These are phyloP conservation scores for Quercus aquifolioides DNA, from an alignment of 306 rosid species.

Conservation along the genomic window DNA sequence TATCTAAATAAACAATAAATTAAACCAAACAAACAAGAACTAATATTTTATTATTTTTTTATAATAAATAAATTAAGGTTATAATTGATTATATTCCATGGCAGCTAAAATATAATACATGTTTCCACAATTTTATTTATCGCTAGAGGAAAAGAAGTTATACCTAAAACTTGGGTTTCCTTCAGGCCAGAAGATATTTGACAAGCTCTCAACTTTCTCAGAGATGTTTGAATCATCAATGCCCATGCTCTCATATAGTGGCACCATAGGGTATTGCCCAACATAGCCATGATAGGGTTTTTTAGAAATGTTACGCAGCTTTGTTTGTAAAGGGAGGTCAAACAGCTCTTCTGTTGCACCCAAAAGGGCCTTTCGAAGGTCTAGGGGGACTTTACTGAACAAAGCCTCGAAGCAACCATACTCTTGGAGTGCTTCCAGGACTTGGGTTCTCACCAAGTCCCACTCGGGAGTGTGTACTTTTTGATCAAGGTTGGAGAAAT, in stretches of 20 bases:
- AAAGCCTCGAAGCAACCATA: constrained; percentile 72
- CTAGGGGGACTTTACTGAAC: constrained; percentile 42
- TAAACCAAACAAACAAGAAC: too few species aligned
- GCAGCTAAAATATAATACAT: neutral
- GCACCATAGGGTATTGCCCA: constrained; percentile 59
- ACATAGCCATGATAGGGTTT: constrained; percentile 67
- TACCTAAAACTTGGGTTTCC: constrained; percentile 58
- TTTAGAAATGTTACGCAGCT: constrained; percentile 43
- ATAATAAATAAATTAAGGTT: too few species aligned
- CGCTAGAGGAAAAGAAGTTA: neutral
- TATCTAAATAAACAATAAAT: too few species aligned
- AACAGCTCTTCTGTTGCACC: constrained; percentile 47
- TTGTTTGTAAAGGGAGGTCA: constrained; percentile 66
- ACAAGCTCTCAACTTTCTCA: constrained; percentile 37
- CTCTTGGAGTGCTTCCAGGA: constrained; percentile 46
- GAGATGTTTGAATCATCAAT: constrained; percentile 41
- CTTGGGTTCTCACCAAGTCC: constrained; percentile 54
- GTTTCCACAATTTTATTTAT: neutral
- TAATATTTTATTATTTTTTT: too few species aligned
- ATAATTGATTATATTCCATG: too few species aligned
- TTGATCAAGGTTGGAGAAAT: constrained; percentile 34
- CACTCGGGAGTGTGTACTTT: constrained; percentile 37
- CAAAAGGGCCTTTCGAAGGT: constrained; percentile 36
- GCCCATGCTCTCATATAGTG: constrained; percentile 67
- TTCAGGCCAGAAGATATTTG: constrained; percentile 51